phyloP scores from a whole-genome alignment of 495 filamentous ascomycete species.

The Pyrenula aspistea region DNA sequence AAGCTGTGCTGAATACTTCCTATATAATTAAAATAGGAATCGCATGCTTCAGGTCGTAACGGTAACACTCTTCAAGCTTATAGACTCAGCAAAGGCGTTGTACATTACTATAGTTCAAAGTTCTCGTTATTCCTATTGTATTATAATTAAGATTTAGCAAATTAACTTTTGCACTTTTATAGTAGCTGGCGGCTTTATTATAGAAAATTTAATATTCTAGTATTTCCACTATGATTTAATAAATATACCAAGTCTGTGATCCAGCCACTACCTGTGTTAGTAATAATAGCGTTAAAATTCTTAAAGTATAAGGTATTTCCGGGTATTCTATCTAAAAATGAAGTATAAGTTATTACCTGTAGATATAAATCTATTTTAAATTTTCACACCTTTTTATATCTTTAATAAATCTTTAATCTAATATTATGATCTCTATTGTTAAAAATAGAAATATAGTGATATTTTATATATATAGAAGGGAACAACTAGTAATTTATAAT shows the following conservation, averaged over 20 bases:
- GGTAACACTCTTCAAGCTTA: neutral
- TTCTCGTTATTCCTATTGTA: neutral
- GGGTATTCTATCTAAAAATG: neutral
- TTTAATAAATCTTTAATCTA: neutral
- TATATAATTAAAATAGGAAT: neutral
- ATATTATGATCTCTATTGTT: neutral
- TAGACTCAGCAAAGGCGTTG: neutral
- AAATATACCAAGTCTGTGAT: neutral
- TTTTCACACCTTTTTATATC: neutral
- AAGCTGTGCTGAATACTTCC: neutral
- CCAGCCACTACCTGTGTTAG: neutral
- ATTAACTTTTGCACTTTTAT: conserved; percentile 1
- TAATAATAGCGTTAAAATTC: neutral
- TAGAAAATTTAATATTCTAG: conserved; percentile 1
- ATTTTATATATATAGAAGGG: conserved; percentile 1
- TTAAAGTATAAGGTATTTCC: conserved; percentile 2
- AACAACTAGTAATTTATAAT: neutral
- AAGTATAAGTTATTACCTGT: neutral
- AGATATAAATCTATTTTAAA: conserved; percentile 1
- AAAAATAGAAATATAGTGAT: neutral
- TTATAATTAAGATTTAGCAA: conserved; percentile 1
- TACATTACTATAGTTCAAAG: conserved; percentile 1
- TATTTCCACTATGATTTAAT: conserved; percentile 2
- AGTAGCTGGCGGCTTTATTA: neutral
- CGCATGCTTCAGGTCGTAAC: neutral